phyloP scores from a whole-genome alignment of 2,329 filamentous ascomycete genomes.

The Lachnellula hyalina region DNA sequence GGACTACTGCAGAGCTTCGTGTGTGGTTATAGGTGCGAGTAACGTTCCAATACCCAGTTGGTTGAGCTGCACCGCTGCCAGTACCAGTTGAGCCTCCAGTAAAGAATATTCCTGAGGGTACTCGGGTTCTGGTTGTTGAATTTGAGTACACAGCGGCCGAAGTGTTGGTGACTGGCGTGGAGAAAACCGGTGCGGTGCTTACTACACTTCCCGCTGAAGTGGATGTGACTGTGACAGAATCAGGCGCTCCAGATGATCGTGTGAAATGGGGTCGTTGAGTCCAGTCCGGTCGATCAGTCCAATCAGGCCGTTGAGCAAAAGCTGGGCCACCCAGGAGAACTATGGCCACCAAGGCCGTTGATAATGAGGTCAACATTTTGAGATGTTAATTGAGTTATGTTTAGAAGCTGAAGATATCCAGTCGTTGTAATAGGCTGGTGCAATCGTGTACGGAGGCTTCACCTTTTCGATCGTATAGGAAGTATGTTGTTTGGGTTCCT shows the following conservation, averaged over 20 bases:
- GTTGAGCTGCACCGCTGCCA: slow-evolving; percentile 8
- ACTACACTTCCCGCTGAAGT: background rate
- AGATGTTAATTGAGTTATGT: background rate
- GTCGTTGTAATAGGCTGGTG: background rate
- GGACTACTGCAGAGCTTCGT: background rate
- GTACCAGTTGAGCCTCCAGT: slow-evolving; percentile 1
- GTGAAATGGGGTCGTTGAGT: background rate
- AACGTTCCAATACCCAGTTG: slow-evolving; percentile 8
- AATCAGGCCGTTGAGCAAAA: slow-evolving; percentile 8
- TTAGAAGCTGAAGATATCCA: background rate
- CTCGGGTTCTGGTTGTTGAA: slow-evolving; percentile 1
- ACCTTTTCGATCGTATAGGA: slow-evolving; percentile 2
- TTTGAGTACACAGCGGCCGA: slow-evolving; percentile 8
- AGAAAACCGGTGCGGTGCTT: slow-evolving; percentile 13
- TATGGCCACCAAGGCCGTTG: slow-evolving; percentile 17
- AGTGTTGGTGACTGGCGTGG: slow-evolving; percentile 8
- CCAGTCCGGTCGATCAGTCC: slow-evolving; percentile 1
- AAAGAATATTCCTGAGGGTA: slow-evolving; percentile 13
- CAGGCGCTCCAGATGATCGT: no score
- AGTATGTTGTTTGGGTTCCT: slow-evolving; percentile 1
- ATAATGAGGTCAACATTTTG: slow-evolving; percentile 19
- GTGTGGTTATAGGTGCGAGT: background rate
- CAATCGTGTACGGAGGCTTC: slow-evolving; percentile 5
- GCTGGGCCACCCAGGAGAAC: slow-evolving; percentile 14
- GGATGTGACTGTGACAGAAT: background rate